These are phyloP conservation scores for Brassica juncea DNA, from an alignment of 345 rosid species.

Conservation along the genomic window DNA sequence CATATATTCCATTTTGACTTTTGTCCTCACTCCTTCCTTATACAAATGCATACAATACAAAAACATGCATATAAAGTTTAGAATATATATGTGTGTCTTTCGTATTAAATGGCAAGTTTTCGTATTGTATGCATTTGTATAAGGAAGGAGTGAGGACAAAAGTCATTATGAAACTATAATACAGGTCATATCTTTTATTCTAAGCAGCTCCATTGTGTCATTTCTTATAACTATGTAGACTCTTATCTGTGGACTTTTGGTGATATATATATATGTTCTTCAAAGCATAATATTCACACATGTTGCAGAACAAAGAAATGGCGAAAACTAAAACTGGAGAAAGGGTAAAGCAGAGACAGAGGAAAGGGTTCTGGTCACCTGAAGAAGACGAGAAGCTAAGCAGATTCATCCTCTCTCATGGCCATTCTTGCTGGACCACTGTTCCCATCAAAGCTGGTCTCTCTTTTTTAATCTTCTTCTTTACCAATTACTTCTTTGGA, in stretches of 20 bases:
- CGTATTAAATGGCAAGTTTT: neutral
- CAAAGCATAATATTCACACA: constrained; percentile 15
- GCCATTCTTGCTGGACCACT: constrained; percentile 87
- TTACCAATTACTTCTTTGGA: neutral
- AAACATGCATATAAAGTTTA: neutral
- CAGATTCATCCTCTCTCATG: constrained; percentile 59
- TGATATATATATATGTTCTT: constrained; percentile 34
- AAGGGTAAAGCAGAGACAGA: constrained; percentile 61
- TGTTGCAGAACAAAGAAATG: constrained; percentile 15
- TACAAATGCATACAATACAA: constrained; percentile 9
- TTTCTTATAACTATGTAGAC: constrained; percentile 17
- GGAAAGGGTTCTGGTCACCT: constrained; percentile 96
- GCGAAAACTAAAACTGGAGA: constrained; percentile 47
- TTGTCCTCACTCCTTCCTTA: constrained; percentile 20
- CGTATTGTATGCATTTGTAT: constrained; percentile 8
- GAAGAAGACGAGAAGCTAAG: constrained; percentile 89
- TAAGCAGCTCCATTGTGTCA: constrained; percentile 33
- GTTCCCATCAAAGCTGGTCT: constrained; percentile 85
- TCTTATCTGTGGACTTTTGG: constrained; percentile 12
- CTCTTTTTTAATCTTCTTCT: constrained; percentile 23
- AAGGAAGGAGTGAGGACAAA: constrained; percentile 21
- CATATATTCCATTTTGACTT: constrained; percentile 19
- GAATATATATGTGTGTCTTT: neutral
- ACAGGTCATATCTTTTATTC: constrained; percentile 18
- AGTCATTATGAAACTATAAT: constrained; percentile 9